A percentile compares a stretch with the other conserved stretches of the same genome.
Evolutionary conservation across 2,329 filamentous ascomycete species (phyloP).

Genomic region (Aspergillus pseudoglaucus): DNA sequence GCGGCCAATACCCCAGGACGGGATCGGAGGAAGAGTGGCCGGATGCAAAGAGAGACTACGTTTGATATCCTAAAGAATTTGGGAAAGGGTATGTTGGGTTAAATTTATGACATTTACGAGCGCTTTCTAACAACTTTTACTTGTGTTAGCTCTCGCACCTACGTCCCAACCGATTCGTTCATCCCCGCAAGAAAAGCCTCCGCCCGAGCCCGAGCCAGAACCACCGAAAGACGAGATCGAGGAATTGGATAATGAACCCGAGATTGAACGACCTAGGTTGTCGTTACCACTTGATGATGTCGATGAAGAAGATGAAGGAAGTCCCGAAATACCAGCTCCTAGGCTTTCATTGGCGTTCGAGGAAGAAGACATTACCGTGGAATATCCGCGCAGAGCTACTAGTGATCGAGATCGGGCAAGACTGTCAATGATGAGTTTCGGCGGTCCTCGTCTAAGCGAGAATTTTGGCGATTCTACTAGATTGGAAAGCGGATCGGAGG

Average conservation of each 20-base stretch:
- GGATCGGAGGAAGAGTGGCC: conserved; percentile 44
- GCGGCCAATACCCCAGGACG: conserved; percentile 46
- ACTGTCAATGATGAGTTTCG: conserved; percentile 39
- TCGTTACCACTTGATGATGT: conserved; percentile 44
- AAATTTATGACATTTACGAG: neutral
- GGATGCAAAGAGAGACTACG: conserved; percentile 49
- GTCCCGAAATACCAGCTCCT: conserved; percentile 31
- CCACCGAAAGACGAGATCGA: conserved; percentile 36
- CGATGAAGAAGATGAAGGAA: conserved; percentile 36
- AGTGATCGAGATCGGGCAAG: conserved; percentile 32
- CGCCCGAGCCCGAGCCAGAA: conserved; percentile 11
- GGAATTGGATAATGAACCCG: conserved; percentile 43
- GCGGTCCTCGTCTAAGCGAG: conserved; percentile 42
- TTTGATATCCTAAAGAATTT: conserved; percentile 49
- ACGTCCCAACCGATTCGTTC: conserved; percentile 41
- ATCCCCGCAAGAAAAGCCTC: conserved; percentile 37
- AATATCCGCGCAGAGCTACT: conserved; percentile 38
- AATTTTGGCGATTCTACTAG: conserved; percentile 45
- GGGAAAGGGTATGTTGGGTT: conserved; percentile 39
- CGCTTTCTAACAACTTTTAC: neutral
- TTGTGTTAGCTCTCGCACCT: conserved; percentile 42
- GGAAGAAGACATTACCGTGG: conserved; percentile 41
- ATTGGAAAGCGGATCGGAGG: conserved; percentile 38
- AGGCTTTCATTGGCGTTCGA: conserved; percentile 38
- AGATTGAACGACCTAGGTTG: conserved; percentile 35